phyloP scores from a whole-genome alignment of 352 stramenopile genomes.

The Blastocystis hominis region DNA sequence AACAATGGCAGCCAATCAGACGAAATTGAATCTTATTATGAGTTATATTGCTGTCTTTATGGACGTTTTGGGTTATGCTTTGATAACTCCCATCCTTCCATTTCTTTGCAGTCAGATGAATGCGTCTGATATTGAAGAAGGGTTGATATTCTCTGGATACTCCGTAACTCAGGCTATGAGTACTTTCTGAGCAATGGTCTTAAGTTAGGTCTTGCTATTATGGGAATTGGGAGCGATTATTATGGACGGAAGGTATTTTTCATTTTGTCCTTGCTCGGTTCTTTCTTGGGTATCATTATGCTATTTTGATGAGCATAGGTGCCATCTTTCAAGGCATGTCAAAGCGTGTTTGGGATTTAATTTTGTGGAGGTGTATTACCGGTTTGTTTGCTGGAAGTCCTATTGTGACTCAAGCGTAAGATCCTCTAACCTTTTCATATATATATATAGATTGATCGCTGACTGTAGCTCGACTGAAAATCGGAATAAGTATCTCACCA shows the following conservation, averaged over 20 bases:
- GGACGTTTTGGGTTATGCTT: conserved; percentile 1
- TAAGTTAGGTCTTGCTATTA: conserved; percentile 5
- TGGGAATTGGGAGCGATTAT: conserved; percentile 35
- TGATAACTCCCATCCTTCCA: conserved; percentile 30
- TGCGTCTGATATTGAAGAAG: not conserved
- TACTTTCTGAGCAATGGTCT: not conserved
- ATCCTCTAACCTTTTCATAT: not conserved
- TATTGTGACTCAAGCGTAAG: conserved; percentile 23
- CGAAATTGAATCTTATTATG: not conserved
- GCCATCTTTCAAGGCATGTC: conserved; percentile 7
- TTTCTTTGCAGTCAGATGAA: not conserved
- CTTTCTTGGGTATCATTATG: not conserved
- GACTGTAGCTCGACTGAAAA: not conserved
- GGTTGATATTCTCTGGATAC: conserved; percentile 23
- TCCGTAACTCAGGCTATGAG: conserved; percentile 23
- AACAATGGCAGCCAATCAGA: no score
- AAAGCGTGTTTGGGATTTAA: not conserved
- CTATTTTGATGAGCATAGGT: not conserved
- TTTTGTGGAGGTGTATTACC: conserved; percentile 18
- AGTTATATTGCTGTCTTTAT: conserved; percentile 52
- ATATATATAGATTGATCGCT: conserved; percentile 14
- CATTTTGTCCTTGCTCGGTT: conserved; percentile 17
- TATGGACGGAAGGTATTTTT: conserved; percentile 46
- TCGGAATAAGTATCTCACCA: not conserved
- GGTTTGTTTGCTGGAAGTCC: not conserved